A percentile compares a stretch with the other conserved stretches of the same genome.
These are phyloP conservation scores for Lactarius quietus DNA, from an alignment of 768 basidiomycete genomes.

Conservation along the genomic window DNA sequence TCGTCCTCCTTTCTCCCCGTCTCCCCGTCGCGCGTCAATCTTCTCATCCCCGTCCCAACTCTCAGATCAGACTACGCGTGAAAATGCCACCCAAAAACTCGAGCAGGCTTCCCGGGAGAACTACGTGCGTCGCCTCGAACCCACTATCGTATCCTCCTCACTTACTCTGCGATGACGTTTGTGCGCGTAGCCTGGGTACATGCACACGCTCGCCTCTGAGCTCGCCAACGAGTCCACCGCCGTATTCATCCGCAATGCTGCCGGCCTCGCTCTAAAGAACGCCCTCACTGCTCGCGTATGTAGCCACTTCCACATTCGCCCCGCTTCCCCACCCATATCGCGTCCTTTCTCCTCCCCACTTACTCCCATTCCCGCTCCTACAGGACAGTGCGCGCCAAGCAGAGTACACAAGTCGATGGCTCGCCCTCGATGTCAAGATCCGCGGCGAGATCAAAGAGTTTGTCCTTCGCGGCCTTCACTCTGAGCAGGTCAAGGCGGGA, in stretches of 20 bases:
- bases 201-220: constrained; percentile 84
- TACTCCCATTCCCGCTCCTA: constrained; percentile 19
- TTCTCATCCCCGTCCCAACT: constrained; percentile 25
- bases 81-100: constrained; percentile 86
- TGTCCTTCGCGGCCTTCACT: constrained; percentile 77
- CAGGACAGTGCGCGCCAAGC: constrained; percentile 75
- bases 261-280: constrained; percentile 96
- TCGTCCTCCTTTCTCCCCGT: constrained; percentile 26
- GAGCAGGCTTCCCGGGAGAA: constrained; percentile 83
- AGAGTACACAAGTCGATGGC: constrained; percentile 78
- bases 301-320: constrained; percentile 15
- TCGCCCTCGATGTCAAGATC: constrained; percentile 61
- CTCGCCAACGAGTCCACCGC: constrained; percentile 71
- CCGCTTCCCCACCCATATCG: neutral
- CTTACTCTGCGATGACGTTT: constrained; percentile 14
- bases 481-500: constrained; percentile 67
- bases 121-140: constrained; percentile 58
- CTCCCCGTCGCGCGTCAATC: constrained; percentile 30
- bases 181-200: constrained; percentile 77
- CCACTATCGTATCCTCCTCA: constrained; percentile 25
- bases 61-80: constrained; percentile 84
- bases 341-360: neutral
- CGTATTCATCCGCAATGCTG: constrained; percentile 86
- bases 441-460: constrained; percentile 86
- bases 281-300: constrained; percentile 85